Evolutionary conservation across 805 yeast genomes (phyloP).

Genomic region (Suhomyces sp.): DNA sequence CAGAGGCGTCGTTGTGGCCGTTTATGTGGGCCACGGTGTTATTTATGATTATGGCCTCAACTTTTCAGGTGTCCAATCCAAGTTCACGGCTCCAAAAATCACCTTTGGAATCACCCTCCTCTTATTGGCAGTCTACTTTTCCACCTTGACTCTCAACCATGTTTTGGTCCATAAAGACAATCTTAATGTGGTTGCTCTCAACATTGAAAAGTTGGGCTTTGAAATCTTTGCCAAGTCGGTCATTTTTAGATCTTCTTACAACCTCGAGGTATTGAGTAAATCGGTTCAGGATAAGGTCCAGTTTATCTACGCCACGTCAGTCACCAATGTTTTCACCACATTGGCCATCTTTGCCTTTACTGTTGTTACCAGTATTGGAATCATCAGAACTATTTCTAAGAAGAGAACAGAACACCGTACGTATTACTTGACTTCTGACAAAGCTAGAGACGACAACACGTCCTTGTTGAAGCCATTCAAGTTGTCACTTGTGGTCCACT

Average conservation of each 20-base stretch:
- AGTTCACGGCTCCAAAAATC: not conserved
- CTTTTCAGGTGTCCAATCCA: not conserved
- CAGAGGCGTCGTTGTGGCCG: not conserved
- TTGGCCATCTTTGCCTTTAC: not conserved
- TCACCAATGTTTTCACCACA: not conserved
- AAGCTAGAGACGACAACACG: slow-evolving; percentile 1
- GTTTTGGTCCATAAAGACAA: not conserved
- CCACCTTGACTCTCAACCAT: slow-evolving; percentile 3
- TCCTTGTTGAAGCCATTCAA: slow-evolving; percentile 1
- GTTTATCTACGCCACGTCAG: not conserved
- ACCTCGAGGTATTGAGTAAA: not conserved
- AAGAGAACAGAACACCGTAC: not conserved
- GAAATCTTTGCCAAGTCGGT: slow-evolving; percentile 4
- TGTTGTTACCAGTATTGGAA: not conserved
- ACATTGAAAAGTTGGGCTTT: slow-evolving; percentile 1
- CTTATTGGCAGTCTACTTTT: not conserved
- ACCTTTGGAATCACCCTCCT: not conserved
- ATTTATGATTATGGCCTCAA: not conserved
- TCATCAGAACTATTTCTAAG: not conserved
- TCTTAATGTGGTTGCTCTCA: not conserved
- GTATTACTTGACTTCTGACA: not conserved
- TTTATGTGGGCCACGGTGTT: slow-evolving; percentile 5
- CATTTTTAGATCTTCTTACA: slow-evolving; percentile 2
- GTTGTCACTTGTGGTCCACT: slow-evolving; percentile 6
- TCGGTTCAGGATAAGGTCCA: not conserved